Percentiles rank a stretch among this genome's conserved stretches.
Evolutionary conservation across 2,329 filamentous ascomycete species (phyloP).

Genomic region (Xylariaceae sp.): DNA sequence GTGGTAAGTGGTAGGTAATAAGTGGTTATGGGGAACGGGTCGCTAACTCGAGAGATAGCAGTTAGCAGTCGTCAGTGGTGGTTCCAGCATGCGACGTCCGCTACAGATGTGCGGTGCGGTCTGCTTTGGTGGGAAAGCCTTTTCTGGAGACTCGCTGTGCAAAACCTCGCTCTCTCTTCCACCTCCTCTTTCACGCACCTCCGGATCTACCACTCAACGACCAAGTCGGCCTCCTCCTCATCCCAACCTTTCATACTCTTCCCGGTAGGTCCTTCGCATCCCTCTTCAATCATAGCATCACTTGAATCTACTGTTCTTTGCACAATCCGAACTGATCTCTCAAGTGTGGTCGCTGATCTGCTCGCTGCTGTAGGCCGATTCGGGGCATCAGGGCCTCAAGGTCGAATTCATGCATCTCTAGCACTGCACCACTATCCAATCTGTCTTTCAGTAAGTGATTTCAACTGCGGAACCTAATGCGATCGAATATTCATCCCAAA

Average conservation of each 20-base stretch:
- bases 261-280: slow-evolving; percentile 18
- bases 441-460: slow-evolving; percentile 33
- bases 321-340: slow-evolving; percentile 4
- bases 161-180: slow-evolving; percentile 30
- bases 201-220: slow-evolving; percentile 14
- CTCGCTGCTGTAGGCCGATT: slow-evolving; percentile 21
- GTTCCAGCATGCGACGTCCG: too few species aligned
- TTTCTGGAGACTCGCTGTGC: slow-evolving; percentile 26
- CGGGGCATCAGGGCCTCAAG: slow-evolving; percentile 21
- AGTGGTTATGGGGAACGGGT: too few species aligned
- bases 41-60: too few species aligned
- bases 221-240: slow-evolving; percentile 10
- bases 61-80: too few species aligned
- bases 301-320: not conserved
- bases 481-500: slow-evolving; percentile 26
- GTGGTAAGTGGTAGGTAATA: too few species aligned
- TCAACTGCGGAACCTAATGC: slow-evolving; percentile 27
- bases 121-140: slow-evolving; percentile 18
- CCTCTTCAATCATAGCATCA: slow-evolving; percentile 9
- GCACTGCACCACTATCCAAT: slow-evolving; percentile 29
- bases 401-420: slow-evolving; percentile 28
- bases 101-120: not conserved
- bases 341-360: slow-evolving; percentile 12
- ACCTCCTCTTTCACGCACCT: slow-evolving; percentile 28
- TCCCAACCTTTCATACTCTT: slow-evolving; percentile 20